Evolutionary conservation across 164 flowering plant species (phyloP), one percentile per base, ranked within the genome.

Genomic region (Taxillus chinensis): DNA sequence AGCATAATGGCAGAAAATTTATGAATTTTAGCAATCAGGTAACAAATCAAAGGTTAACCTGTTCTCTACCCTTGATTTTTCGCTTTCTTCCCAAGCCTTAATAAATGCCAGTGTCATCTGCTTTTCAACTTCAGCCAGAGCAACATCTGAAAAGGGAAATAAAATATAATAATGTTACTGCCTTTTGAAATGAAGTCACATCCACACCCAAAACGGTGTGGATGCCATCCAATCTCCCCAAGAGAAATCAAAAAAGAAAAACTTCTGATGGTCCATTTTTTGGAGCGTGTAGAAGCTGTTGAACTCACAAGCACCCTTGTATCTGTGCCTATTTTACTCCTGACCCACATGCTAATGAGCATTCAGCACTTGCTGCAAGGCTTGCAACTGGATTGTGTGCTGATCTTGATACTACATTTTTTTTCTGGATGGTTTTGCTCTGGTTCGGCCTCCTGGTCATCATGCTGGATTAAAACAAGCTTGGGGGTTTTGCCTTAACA

Each of bases 391-490:
- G 99, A 66, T 74, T 93, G 62, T 90, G 99, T 78, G 89, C 92
- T 52, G 99, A 93, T 77, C 91, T 93, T 68, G 86, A 97, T 61
- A 67, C 89, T 57, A 73, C 78, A 61, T 79, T 93, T 59, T 76
- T n/a, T 76, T 75, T 74, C 84, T 55, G 95, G 92, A 62, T 78
- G 99, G 99, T 45, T 93, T 93, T 84, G 99, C 99, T 57, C 65
- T 93, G 90, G 92, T 93, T 66, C 81, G 99, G 40, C 99, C 99
- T 74, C 99, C 99, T 73, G 99, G 99, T 60, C 99, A 93, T 76
- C 99, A 93, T 86, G 99, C 99, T 61, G 97, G 99, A 69, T 80
- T 93, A 43, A 81, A 69, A 53, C 83, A 88, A 4, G 81, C 96
- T 51, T 90, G 89, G 97, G 97, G 99, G 15, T 93, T 93, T 71